Percentiles rank a stretch among this genome's conserved stretches.
These are phyloP conservation scores for Lathyrus aphaca DNA, from an alignment of 306 rosid genomes.

Conservation along the genomic window DNA sequence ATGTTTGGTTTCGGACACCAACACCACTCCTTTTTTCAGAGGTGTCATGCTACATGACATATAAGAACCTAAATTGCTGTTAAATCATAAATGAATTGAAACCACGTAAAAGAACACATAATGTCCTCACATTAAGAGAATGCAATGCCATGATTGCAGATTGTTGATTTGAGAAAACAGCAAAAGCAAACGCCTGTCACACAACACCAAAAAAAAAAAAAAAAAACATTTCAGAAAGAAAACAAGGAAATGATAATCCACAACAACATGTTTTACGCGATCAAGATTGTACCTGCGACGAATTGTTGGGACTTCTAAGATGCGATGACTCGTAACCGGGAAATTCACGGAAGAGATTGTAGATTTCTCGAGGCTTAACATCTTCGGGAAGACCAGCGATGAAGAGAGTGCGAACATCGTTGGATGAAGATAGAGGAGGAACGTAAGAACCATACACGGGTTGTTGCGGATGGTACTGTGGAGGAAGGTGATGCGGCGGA, in stretches of 20 bases:
- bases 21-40: too few species aligned
- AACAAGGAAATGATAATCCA: not conserved
- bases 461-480: constrained; percentile 47
- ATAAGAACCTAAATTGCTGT: not conserved
- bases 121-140: constrained; percentile 72
- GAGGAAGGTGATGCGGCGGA: constrained; percentile 42
- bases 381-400: constrained; percentile 91
- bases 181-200: constrained; percentile 89
- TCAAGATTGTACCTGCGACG: constrained; percentile 61
- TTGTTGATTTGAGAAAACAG: constrained; percentile 82
- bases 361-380: constrained; percentile 87
- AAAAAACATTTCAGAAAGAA: not conserved
- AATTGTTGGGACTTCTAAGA: constrained; percentile 72
- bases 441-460: constrained; percentile 50
- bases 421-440: constrained; percentile 43
- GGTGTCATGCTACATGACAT: too few species aligned
- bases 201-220: not conserved
- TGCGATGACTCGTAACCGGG: constrained; percentile 95
- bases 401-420: constrained; percentile 92
- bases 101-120: constrained; percentile 18
- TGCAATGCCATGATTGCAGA: constrained; percentile 84
- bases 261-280: not conserved
- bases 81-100: not conserved
- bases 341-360: constrained; percentile 82
- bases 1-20: too few species aligned